phyloP scores from a whole-genome alignment of 306 rosid species.

The Prunus salicina region DNA sequence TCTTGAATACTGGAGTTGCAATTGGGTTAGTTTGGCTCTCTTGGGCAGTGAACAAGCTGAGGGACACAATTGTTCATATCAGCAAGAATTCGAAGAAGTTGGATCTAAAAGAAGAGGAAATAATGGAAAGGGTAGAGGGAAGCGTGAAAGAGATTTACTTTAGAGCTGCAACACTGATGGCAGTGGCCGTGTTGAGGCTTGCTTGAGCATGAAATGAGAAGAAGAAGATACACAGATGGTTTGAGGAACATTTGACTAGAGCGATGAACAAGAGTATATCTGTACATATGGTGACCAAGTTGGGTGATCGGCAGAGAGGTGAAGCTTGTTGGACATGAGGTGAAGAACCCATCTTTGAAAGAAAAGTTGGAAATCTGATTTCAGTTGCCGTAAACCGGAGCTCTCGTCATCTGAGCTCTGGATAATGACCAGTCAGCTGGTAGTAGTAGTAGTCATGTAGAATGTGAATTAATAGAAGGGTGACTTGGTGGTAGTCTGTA shows the following conservation, averaged over 20 bases:
- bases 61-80: slow-evolving; percentile 46
- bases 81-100: slow-evolving; percentile 56
- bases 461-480: slow-evolving; percentile 3
- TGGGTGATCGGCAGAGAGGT: slow-evolving; percentile 21
- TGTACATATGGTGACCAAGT: slow-evolving; percentile 19
- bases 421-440: slow-evolving; percentile 9
- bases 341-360: background rate
- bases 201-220: slow-evolving; percentile 45
- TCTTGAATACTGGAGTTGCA: slow-evolving; percentile 61
- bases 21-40: slow-evolving; percentile 83
- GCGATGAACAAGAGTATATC: background rate
- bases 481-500: slow-evolving; percentile 4
- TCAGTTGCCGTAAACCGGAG: slow-evolving; percentile 1
- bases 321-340: slow-evolving; percentile 1
- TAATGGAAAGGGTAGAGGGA: slow-evolving; percentile 52
- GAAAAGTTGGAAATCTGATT: background rate
- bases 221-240: background rate
- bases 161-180: slow-evolving; percentile 63
- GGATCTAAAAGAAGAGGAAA: slow-evolving; percentile 57
- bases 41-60: slow-evolving; percentile 60
- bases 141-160: slow-evolving; percentile 54
- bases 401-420: background rate
- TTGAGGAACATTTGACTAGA: slow-evolving; percentile 11
- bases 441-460: background rate
- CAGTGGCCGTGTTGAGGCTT: slow-evolving; percentile 54